Evolutionary conservation across 441 rosid species (phyloP).

Genomic region (Kokia cookei): DNA sequence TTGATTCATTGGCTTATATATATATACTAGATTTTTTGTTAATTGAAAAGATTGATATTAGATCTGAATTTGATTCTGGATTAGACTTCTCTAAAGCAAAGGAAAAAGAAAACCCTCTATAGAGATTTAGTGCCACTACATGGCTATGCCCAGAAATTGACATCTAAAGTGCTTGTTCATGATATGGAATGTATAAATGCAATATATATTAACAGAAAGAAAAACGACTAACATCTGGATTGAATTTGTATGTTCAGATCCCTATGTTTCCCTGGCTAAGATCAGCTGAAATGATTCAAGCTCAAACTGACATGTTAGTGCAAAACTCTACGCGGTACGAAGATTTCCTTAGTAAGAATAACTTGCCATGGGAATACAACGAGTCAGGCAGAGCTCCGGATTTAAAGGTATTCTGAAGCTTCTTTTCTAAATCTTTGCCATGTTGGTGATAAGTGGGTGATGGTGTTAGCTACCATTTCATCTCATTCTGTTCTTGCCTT

Average conservation of each 20-base stretch:
- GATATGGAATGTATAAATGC: neutral
- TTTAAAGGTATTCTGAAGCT: constrained; percentile 37
- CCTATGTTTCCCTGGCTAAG: constrained; percentile 19
- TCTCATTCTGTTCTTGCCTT: neutral
- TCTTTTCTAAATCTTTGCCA: neutral
- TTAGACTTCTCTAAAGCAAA: neutral
- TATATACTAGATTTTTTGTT: neutral
- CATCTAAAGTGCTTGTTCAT: neutral
- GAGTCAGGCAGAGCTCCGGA: constrained; percentile 36
- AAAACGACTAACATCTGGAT: neutral
- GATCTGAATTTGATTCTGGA: neutral
- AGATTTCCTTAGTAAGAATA: constrained; percentile 17
- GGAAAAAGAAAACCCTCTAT: neutral
- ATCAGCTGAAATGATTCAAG: constrained; percentile 17
- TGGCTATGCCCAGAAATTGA: neutral
- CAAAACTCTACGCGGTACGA: constrained; percentile 14
- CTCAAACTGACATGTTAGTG: constrained; percentile 8
- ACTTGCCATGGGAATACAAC: constrained; percentile 39
- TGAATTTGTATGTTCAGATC: constrained; percentile 19
- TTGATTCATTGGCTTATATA: neutral
- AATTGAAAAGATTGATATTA: neutral
- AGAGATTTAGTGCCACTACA: neutral
- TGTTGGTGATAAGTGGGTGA: neutral
- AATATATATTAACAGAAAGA: neutral
- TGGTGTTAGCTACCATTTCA: neutral